Percentiles rank a stretch among this genome's conserved stretches.
phyloP scores from a whole-genome alignment of 2,329 filamentous ascomycete genomes.

The Phoma sp. region DNA sequence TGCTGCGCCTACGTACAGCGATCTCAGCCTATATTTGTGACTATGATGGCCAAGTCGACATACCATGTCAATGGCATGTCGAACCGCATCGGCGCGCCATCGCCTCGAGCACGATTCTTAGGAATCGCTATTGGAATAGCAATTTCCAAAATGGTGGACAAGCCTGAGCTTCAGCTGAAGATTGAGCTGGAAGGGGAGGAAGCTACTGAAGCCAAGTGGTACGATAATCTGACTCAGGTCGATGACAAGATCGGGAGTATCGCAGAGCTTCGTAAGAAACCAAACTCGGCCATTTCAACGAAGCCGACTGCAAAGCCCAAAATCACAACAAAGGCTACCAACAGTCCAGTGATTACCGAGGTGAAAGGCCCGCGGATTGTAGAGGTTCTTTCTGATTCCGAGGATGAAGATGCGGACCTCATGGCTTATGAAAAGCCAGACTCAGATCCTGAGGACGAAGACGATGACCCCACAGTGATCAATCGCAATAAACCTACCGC shows the following conservation, averaged over 20 bases:
- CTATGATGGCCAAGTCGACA: constrained; percentile 72
- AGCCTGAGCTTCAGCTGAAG: constrained; percentile 72
- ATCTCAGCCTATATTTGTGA: constrained; percentile 68
- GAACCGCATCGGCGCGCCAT: constrained; percentile 80
- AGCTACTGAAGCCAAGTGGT: constrained; percentile 75
- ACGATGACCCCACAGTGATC: constrained; percentile 88
- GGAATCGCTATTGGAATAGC: constrained; percentile 88
- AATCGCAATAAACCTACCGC: constrained; percentile 80
- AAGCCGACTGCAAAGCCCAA: constrained; percentile 14
- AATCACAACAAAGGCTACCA: constrained; percentile 12
- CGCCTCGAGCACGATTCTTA: constrained; percentile 76
- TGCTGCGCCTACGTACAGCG: constrained; percentile 77
- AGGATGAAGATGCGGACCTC: constrained; percentile 66
- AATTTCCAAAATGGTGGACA: constrained; percentile 68
- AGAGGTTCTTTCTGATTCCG: constrained; percentile 58
- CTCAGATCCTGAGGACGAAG: constrained; percentile 87
- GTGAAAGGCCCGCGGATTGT: constrained; percentile 54
- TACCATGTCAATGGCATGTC: constrained; percentile 80
- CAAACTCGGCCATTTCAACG: not conserved
- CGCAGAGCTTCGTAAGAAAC: constrained; percentile 20
- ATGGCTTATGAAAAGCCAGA: constrained; percentile 83
- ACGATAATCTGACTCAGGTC: constrained; percentile 68
- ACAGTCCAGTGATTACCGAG: constrained; percentile 26
- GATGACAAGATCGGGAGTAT: constrained; percentile 66
- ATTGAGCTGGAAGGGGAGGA: constrained; percentile 84